A percentile compares a stretch with the other conserved stretches of the same genome.
Conservation (phyloP, 2,329 filamentous ascomycete genomes). For the Geosmithia flava region DNA sequence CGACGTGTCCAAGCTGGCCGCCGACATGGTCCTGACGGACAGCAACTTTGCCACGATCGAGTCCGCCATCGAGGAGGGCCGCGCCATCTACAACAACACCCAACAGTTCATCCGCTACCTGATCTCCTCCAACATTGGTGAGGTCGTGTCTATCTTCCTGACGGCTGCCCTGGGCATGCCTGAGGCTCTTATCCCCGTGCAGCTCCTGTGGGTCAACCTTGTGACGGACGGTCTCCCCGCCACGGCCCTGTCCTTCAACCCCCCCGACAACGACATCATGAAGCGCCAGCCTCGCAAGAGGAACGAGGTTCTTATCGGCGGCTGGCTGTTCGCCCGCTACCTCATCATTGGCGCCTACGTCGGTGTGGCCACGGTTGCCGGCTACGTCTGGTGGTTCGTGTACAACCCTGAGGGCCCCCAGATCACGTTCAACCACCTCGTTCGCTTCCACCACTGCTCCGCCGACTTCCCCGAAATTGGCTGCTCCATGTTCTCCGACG, state of each 20-base stretch:
- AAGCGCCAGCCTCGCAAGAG: conserved; percentile 80
- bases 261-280: conserved; percentile 98
- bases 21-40: conserved; percentile 97
- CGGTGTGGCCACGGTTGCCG: conserved; percentile 84
- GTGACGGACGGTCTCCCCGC: conserved; percentile 95
- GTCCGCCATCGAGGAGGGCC: conserved; percentile 88
- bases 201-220: conserved; percentile 96
- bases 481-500: conserved; percentile 81
- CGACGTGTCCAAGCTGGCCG: conserved; percentile 89
- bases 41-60: conserved; percentile 99
- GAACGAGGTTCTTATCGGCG: conserved; percentile 82
- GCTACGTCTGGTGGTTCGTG: conserved; percentile 99
- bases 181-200: conserved; percentile 90
- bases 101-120: conserved; percentile 99
- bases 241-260: conserved; percentile 95
- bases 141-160: conserved; percentile 97
- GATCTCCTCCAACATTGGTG: conserved; percentile 97
- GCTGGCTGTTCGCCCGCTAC: conserved; percentile 97
- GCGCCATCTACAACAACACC: conserved; percentile 99
- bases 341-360: conserved; percentile 94
- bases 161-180: conserved; percentile 96
- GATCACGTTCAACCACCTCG: conserved; percentile 79
- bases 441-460: conserved; percentile 89
- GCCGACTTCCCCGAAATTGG: conserved; percentile 77
- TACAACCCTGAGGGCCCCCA: conserved; percentile 83